Evolutionary conservation across 176 grass and related monocot species (phyloP), one percentile per base, ranked within the genome.

Genomic region (Cenchrus americanus): DNA sequence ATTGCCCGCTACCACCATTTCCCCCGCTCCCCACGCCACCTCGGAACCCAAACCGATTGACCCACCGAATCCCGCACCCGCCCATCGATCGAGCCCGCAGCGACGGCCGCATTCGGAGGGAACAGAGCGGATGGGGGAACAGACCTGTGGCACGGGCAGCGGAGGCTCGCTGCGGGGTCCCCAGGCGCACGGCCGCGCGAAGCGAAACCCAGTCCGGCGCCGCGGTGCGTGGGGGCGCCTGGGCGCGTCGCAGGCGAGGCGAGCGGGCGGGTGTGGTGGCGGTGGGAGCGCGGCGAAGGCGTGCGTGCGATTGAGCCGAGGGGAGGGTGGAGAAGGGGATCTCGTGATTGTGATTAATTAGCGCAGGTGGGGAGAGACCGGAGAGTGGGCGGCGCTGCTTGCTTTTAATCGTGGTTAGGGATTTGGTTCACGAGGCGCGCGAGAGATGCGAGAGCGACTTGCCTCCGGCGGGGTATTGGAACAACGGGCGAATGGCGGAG

Each of bases 301-400:
- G 42, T 53, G 50, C 51, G 42, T 53, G 63, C 24, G 10, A 24
- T 8, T 46, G 65, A 42, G 24, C 3, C 13, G 58, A 27, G 22
- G 3, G 58, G 23, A 51, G 75, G 49, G 19, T 19, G 67, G 79
- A 67, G 68, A 92, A 77, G 78, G 90, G 84, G 86, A 82, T 88
- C 79, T 88, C 69, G 72, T 85, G 79, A 76, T 60, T 60, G 76
- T 75, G 76, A 69, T 87, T 83, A 84, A 82, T 75, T 91, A 87
- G 71, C 62, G 57, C 47, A 80, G 73, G 76, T 83, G 61, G 62
- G 58, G 58, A 61, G n/a, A n/a, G n/a, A n/a, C n/a, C n/a, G n/a
- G n/a, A n/a, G n/a, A 60, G 58, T 22, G 58, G 64, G 57, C 58
- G 3, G 58, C n/a, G 7, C 7, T 8, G n/a, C 21, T 24, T 48